A percentile compares a stretch with the other conserved stretches of the same genome.
Evolutionary conservation across 805 yeast species (phyloP).

Genomic region (Yarrowia phangngaensis): DNA sequence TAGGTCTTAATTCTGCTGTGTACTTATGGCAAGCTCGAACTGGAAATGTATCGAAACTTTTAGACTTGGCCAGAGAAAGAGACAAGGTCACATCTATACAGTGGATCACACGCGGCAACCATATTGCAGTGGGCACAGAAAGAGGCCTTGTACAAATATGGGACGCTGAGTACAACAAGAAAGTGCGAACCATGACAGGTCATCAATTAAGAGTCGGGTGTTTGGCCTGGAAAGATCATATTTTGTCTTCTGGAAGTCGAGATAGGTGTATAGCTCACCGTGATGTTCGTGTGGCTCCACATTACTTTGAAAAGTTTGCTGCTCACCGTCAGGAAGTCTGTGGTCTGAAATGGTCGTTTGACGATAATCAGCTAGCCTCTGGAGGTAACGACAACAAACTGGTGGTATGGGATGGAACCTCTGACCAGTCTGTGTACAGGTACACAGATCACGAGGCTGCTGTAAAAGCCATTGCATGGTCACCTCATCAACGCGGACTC

Average conservation of each 20-base stretch:
- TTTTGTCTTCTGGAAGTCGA: constrained; percentile 80
- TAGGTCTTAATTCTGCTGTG: constrained; percentile 82
- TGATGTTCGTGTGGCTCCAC: constrained; percentile 85
- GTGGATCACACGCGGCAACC: constrained; percentile 95
- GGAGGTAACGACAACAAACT: constrained; percentile 94
- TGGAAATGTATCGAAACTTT: constrained; percentile 75
- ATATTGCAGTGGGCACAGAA: constrained; percentile 86
- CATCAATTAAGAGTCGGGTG: constrained; percentile 82
- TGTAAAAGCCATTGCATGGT: constrained; percentile 95
- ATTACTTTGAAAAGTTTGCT: constrained; percentile 65
- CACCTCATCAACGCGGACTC: constrained; percentile 92
- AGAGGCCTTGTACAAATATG: constrained; percentile 88
- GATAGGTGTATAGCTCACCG: constrained; percentile 82
- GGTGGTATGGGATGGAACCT: constrained; percentile 81
- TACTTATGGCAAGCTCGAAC: constrained; percentile 87
- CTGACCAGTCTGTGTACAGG: constrained; percentile 61
- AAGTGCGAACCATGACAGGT: constrained; percentile 89
- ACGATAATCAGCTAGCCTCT: constrained; percentile 85
- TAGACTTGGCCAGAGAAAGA: constrained; percentile 57
- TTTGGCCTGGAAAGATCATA: constrained; percentile 90
- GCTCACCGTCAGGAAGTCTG: constrained; percentile 92
- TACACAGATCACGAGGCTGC: constrained; percentile 89
- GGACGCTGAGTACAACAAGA: constrained; percentile 80
- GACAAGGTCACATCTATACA: constrained; percentile 78
- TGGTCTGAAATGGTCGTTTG: constrained; percentile 90